Conservation (phyloP, 2,329 filamentous ascomycete genomes). For the Penicillium sp. region DNA sequence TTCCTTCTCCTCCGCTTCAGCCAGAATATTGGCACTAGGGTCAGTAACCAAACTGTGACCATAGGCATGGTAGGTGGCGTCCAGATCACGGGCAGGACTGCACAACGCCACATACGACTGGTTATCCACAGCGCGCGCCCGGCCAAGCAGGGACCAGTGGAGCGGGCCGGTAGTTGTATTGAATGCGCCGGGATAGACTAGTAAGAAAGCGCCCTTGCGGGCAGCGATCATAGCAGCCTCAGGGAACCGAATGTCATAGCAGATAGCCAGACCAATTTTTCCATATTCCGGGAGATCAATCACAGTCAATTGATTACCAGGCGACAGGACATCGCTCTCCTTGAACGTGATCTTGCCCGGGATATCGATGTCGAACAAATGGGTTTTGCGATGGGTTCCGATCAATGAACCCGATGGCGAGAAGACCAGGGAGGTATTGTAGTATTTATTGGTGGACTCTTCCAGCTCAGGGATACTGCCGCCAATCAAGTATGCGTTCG, state of each 20-base stretch:
- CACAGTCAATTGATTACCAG: conserved; percentile 81
- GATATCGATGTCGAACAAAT: conserved; percentile 97
- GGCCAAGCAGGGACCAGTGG: conserved; percentile 84
- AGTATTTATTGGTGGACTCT: conserved; percentile 67
- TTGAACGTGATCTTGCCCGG: conserved; percentile 90
- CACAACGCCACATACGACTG: conserved; percentile 92
- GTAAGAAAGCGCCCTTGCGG: conserved; percentile 78
- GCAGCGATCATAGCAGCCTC: conserved; percentile 89
- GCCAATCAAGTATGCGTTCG: conserved; percentile 78
- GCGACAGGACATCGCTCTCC: conserved; percentile 84
- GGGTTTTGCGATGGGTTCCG: conserved; percentile 88
- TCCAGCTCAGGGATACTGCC: conserved; percentile 89
- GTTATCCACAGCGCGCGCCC: conserved; percentile 86
- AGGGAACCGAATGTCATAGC: conserved; percentile 96
- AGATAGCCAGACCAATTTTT: conserved; percentile 84
- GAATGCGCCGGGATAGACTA: conserved; percentile 96
- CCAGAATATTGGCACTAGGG: conserved; percentile 80
- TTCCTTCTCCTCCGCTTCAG: conserved; percentile 76
- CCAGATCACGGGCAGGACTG: conserved; percentile 79
- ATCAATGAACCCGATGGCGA: conserved; percentile 74
- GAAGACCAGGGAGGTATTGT: conserved; percentile 90
- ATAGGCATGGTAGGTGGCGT: conserved; percentile 81
- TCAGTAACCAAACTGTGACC: conserved; percentile 88
- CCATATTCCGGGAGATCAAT: conserved; percentile 88
- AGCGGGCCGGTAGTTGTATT: conserved; percentile 89